Evolutionary conservation across 2,329 filamentous ascomycete genomes (phyloP).

Genomic region (Parasarocladium wereldwijsianum): DNA sequence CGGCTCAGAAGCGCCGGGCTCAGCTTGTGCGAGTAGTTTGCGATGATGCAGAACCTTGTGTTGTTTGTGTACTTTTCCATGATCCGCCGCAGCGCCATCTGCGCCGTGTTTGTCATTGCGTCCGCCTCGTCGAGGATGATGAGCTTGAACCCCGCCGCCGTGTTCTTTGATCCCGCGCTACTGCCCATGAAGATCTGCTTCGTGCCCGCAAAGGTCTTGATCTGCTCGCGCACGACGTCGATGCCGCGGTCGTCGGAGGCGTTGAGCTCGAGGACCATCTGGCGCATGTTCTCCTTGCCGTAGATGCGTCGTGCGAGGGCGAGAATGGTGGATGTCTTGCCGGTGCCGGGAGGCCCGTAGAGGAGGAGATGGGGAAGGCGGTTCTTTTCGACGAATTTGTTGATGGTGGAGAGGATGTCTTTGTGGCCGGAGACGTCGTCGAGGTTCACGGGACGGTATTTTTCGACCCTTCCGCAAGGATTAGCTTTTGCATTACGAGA

Average conservation of each 20-base stretch:
- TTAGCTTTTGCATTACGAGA: neutral
- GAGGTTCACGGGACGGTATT: constrained; percentile 81
- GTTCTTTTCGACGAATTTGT: constrained; percentile 92
- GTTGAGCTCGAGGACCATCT: constrained; percentile 97
- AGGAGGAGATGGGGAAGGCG: constrained; percentile 88
- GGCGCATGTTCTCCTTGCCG: constrained; percentile 78
- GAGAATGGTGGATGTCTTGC: constrained; percentile 93
- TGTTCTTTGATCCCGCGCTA: constrained; percentile 26
- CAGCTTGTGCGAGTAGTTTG: constrained; percentile 97
- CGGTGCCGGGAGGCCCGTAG: constrained; percentile 91
- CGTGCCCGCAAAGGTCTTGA: constrained; percentile 97
- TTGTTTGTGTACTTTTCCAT: constrained; percentile 99
- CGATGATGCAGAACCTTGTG: constrained; percentile 94
- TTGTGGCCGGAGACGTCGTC: constrained; percentile 92
- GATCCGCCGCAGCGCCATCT: constrained; percentile 91
- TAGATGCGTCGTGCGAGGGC: constrained; percentile 90
- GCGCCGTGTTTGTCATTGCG: constrained; percentile 96
- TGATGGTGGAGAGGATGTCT: constrained; percentile 94
- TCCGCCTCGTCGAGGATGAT: constrained; percentile 98
- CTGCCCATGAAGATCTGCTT: constrained; percentile 82
- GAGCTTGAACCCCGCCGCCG: constrained; percentile 73
- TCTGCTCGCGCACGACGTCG: constrained; percentile 94
- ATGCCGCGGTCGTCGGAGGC: constrained; percentile 95
- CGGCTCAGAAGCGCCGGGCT: constrained; percentile 82
- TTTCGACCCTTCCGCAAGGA: constrained; percentile 60